Evolutionary conservation across 2,329 filamentous ascomycete genomes (phyloP), one percentile per base, ranked within the genome.

Genomic region (Epichloe glyceriae): DNA sequence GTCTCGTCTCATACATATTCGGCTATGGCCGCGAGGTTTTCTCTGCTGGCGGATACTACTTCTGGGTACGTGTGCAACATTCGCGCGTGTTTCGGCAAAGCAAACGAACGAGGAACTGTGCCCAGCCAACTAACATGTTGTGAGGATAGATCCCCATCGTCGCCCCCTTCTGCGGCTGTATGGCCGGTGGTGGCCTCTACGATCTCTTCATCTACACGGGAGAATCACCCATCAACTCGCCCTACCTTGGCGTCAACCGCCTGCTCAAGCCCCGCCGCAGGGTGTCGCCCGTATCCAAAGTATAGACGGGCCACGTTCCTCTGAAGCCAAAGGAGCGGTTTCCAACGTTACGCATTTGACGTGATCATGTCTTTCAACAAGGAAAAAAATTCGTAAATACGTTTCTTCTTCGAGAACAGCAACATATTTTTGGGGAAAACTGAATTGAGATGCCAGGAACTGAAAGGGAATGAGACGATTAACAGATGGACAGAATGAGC

Each of bases 151-250:
- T 88, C 19, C 85, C 85, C 0, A 84, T 88, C 71, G 78, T 88
- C 4, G 75, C 82, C 2, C 84, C 84, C 0, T 86, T 88, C 60
- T 63, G 76, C 10, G 85, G 84, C 5, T 78, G 73, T 57, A 64
- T 72, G 0, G 78, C 83, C 55, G 83, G 83, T 3, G 83, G 79
- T 2, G 79, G 82, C 61, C 57, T 86, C 22, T 86, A 86, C 60
- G 82, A 86, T 61, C 61, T 78, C 2, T 78, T 86, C 61, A 69
- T 88, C 39, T 88, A 82, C 61, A 85, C 80, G 0, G 84, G 84
- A 3, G 66, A 82, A n/a, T 84, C 76, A 56, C 83, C 83, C 1
- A 72, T 88, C 56, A 88, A 88, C 65, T 80, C 74, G 0, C 82
- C 82, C 0, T 82, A 72, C 66, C 63, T 85, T 59, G 83, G 83